Evolutionary conservation across 805 yeast species (phyloP).

Genomic region (Clavispora fructus): DNA sequence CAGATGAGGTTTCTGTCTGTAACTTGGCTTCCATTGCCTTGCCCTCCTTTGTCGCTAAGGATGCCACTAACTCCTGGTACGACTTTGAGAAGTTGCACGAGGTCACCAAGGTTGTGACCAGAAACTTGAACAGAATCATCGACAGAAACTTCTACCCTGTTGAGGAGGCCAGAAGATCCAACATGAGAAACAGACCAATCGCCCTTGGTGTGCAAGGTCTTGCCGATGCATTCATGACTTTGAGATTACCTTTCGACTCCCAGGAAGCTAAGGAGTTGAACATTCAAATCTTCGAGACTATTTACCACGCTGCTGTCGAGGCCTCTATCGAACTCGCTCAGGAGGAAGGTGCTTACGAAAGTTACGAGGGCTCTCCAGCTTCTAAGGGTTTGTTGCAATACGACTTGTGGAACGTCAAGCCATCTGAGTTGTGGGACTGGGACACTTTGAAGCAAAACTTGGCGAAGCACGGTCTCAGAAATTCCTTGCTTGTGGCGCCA

Average conservation of each 20-base stretch:
- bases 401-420: constrained; percentile 56
- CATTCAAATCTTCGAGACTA: constrained; percentile 57
- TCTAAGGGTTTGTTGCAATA: constrained; percentile 53
- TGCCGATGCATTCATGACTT: constrained; percentile 53
- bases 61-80: constrained; percentile 40
- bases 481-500: constrained; percentile 57
- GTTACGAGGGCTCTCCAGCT: constrained; percentile 55
- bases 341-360: constrained; percentile 45
- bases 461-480: constrained; percentile 48
- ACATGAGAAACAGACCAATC: constrained; percentile 56
- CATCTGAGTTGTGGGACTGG: constrained; percentile 57
- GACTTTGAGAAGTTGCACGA: constrained; percentile 53
- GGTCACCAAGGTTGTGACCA: constrained; percentile 48
- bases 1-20: constrained; percentile 58
- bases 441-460: constrained; percentile 46
- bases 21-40: constrained; percentile 57
- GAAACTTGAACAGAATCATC: constrained; percentile 52
- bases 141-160: constrained; percentile 56
- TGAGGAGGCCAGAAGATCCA: constrained; percentile 48
- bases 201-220: constrained; percentile 63
- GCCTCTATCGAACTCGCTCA: constrained; percentile 51
- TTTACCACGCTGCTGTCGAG: constrained; percentile 56
- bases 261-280: constrained; percentile 52
- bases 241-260: constrained; percentile 55
- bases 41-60: constrained; percentile 50